Base-by-base conservation (phyloP, 352 stramenopile species). In the Pythium scleroteichum region DNA sequence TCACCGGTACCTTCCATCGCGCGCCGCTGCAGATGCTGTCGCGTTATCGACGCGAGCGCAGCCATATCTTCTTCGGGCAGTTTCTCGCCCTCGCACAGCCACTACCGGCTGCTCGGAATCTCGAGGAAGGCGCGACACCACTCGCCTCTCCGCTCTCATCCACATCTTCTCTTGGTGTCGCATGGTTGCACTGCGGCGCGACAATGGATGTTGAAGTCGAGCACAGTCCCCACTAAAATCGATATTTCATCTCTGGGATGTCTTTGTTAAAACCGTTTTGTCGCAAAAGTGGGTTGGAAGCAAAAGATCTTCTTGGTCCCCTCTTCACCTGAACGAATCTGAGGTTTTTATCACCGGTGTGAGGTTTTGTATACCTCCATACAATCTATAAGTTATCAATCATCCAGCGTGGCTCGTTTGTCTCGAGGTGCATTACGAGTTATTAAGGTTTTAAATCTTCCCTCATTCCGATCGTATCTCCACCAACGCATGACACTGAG, bases 1-100 rank as follows among this genome's bases (percentile, higher is more conserved):
- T 66, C 44, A 93, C 81, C 5, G 82, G 83, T 8, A 64, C 69
- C 17, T 88, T 84, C 57, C 51, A 69, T 41, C 62, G 72, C 16
- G 73, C 71, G 55, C 82, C 78, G 19, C 73, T 96, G 41, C 82
- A 90, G 54, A 73, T 83, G 29, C 78, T 96, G 5, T 85, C 85
- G 19, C 77, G 60, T 53, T 95, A 90, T 69, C 78, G 85, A 2
- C 76, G 86, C 23, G 68, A 94, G 53, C 76, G 74, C 50, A 87
- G 72, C 52, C 79, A 73, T 55, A 92, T 95, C 52, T 84, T 92
- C 68, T 95, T 96, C 57, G 85, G 86, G 13, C 85, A 95, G 55
- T 94, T 92, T 54, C 72, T 94, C 22, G 76, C 68, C 39, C 51
- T 53, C 12, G 20, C 9, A 4, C 17, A 19, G 22, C 10, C 4